These are phyloP conservation scores for Inonotus hispidus DNA, from an alignment of 1,284 basidiomycete genomes.

Conservation along the genomic window DNA sequence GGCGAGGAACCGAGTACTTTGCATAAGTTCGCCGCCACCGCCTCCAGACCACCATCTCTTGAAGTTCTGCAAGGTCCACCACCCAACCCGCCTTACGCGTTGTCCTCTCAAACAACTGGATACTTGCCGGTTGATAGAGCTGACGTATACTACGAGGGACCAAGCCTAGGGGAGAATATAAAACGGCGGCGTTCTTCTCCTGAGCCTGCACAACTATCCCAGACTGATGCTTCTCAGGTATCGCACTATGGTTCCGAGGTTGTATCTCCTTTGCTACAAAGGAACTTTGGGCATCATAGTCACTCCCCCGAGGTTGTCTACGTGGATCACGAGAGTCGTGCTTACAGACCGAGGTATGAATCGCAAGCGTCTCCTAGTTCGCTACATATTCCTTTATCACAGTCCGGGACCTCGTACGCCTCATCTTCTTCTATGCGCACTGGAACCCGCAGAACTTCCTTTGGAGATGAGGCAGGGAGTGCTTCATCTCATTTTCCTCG, in stretches of 20 bases:
- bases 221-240: background rate
- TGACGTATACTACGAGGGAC: background rate
- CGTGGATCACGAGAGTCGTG: background rate
- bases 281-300: background rate
- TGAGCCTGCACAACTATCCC: background rate
- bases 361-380: background rate
- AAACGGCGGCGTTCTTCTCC: slow-evolving; percentile 10
- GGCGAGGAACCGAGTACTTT: slow-evolving; percentile 21
- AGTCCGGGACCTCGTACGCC: background rate
- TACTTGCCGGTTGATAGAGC: background rate
- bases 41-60: background rate
- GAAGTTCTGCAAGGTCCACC: slow-evolving; percentile 7
- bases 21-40: background rate
- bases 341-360: background rate
- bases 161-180: background rate
- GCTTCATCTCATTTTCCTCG: background rate
- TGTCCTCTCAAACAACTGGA: background rate
- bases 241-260: background rate
- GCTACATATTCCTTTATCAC: background rate
- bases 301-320: background rate
- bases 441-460: background rate
- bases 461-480: background rate
- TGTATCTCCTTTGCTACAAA: background rate
- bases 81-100: slow-evolving; percentile 2
- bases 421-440: background rate